These are phyloP conservation scores for Saccharomycopsis selenospora DNA, from an alignment of 805 yeast genomes.

Conservation along the genomic window DNA sequence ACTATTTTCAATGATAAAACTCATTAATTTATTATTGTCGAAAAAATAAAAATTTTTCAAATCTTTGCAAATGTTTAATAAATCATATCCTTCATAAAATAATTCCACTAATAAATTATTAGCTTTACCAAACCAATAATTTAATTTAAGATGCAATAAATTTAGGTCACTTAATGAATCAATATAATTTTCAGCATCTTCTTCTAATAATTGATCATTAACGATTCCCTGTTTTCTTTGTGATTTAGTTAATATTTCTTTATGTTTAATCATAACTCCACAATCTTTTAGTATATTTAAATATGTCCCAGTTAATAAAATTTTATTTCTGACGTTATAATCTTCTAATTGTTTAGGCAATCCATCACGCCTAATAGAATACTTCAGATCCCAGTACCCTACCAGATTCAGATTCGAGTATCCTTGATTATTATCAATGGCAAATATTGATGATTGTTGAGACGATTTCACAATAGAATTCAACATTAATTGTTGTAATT, in stretches of 20 bases:
- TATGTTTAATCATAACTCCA: slow-evolving; percentile 35
- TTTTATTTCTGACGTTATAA: slow-evolving; percentile 49
- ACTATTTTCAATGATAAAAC: slow-evolving; percentile 44
- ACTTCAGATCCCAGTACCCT: slow-evolving; percentile 69
- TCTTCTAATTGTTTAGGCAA: slow-evolving; percentile 56
- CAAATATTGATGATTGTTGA: not conserved
- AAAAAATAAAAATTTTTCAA: slow-evolving; percentile 55
- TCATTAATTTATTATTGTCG: slow-evolving; percentile 39
- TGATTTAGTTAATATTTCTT: slow-evolving; percentile 15
- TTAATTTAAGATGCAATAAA: slow-evolving; percentile 45
- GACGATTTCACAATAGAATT: not conserved
- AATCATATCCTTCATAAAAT: slow-evolving; percentile 52
- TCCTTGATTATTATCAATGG: slow-evolving; percentile 29
- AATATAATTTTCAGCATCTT: slow-evolving; percentile 17
- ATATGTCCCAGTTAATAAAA: slow-evolving; percentile 78
- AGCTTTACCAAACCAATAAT: slow-evolving; percentile 59
- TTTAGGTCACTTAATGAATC: slow-evolving; percentile 29
- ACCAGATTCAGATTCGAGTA: slow-evolving; percentile 38
- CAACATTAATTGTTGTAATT: not conserved
- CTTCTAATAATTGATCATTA: not conserved
- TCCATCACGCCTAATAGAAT: slow-evolving; percentile 66
- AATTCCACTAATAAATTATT: slow-evolving; percentile 53
- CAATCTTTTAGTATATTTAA: slow-evolving; percentile 64
- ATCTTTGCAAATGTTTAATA: slow-evolving; percentile 39
- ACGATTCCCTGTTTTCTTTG: not conserved